Evolutionary conservation across 352 stramenopile genomes (phyloP).

Genomic region (Halophytophthora polymorphica): DNA sequence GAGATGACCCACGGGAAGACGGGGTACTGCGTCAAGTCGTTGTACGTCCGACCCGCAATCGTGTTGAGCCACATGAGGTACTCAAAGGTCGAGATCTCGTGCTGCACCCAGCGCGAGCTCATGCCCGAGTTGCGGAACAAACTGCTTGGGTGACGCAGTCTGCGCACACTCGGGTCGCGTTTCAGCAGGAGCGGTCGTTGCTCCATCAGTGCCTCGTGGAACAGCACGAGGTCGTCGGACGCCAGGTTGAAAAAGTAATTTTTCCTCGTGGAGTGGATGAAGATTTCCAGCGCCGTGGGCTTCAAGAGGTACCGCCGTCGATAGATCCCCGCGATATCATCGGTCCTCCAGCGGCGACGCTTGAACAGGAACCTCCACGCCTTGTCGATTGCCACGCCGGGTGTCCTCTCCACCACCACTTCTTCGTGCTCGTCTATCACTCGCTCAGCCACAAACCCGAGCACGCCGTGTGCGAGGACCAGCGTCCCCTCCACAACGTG

Average conservation of each 20-base stretch:
- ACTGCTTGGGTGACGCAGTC: slow-evolving; percentile 74
- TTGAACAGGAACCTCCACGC: slow-evolving; percentile 75
- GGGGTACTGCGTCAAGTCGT: slow-evolving; percentile 96
- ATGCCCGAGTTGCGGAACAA: slow-evolving; percentile 79
- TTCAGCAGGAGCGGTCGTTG: slow-evolving; percentile 58
- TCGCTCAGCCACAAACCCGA: slow-evolving; percentile 63
- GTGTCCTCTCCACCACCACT: slow-evolving; percentile 53
- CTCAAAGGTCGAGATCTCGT: slow-evolving; percentile 96
- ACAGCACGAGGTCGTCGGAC: slow-evolving; percentile 45
- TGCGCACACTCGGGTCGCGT: slow-evolving; percentile 64
- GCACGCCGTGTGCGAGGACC: slow-evolving; percentile 40
- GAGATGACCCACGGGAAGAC: slow-evolving; percentile 92
- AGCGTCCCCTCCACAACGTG: slow-evolving; percentile 68
- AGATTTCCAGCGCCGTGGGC: slow-evolving; percentile 74
- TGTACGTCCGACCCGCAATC: slow-evolving; percentile 86
- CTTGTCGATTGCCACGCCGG: slow-evolving; percentile 32
- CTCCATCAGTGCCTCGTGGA: slow-evolving; percentile 68
- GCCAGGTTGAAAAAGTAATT: slow-evolving; percentile 85
- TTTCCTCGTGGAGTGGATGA: slow-evolving; percentile 79
- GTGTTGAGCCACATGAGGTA: slow-evolving; percentile 93
- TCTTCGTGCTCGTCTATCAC: slow-evolving; percentile 77
- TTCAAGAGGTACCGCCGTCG: slow-evolving; percentile 81
- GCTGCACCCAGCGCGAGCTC: slow-evolving; percentile 68
- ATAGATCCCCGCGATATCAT: slow-evolving; percentile 71
- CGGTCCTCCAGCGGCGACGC: slow-evolving; percentile 57